Conservation (phyloP, 345 rosid species). For the Gossypium bickii region DNA sequence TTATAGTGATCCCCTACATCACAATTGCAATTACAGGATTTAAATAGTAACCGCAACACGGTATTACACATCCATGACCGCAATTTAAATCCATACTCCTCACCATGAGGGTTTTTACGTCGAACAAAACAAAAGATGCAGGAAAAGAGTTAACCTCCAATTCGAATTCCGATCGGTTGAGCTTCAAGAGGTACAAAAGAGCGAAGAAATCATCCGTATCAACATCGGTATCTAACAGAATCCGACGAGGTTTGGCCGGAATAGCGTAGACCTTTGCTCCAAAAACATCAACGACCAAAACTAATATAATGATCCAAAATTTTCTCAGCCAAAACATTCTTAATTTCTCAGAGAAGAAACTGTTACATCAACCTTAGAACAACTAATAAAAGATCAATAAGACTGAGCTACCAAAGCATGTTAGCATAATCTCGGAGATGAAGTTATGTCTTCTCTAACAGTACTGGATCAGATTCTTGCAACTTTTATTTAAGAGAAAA, state of each 20-base stretch:
- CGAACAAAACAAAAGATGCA: neutral
- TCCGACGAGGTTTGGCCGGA: constrained; percentile 33
- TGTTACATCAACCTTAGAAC: constrained; percentile 7
- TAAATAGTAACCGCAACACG: neutral
- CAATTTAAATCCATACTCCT: neutral
- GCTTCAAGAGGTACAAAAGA: constrained; percentile 80
- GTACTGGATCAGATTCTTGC: neutral
- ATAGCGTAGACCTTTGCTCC: constrained; percentile 19
- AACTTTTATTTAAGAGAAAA: neutral
- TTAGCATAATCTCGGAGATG: neutral
- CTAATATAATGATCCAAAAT: constrained; percentile 6
- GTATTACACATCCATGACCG: neutral
- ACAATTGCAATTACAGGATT: neutral
- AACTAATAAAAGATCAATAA: neutral
- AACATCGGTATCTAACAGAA: constrained; percentile 78
- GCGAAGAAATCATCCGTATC: constrained; percentile 89
- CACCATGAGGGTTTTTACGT: neutral
- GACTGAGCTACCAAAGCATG: neutral
- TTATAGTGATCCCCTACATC: constrained; percentile 71
- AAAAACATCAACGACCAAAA: constrained; percentile 23
- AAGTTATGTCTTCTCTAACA: neutral
- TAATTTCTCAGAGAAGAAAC: neutral
- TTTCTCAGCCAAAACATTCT: constrained; percentile 30
- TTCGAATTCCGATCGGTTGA: constrained; percentile 64
- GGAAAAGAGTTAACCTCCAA: constrained; percentile 44